Percentiles rank a stretch among this genome's conserved stretches.
These are phyloP conservation scores for Citrus glauca DNA, from an alignment of 345 rosid genomes.

Conservation along the genomic window DNA sequence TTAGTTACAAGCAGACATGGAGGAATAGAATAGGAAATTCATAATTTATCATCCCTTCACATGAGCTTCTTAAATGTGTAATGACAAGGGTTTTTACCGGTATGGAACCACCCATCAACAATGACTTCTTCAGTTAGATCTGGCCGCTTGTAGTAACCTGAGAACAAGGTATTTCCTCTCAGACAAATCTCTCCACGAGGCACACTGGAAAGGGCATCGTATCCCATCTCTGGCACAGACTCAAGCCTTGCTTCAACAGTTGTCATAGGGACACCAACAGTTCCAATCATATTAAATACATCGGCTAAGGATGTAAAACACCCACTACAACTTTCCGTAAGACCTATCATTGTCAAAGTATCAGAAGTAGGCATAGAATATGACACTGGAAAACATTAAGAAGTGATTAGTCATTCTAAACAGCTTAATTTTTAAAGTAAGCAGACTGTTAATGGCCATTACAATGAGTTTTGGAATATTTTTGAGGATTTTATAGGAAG, in stretches of 20 bases:
- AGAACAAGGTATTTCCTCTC: conserved; percentile 74
- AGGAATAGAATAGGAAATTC: not conserved
- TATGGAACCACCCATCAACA: conserved; percentile 92
- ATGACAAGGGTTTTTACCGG: conserved; percentile 43
- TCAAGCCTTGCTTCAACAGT: conserved; percentile 90
- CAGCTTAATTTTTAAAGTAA: not conserved
- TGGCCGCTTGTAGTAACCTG: conserved; percentile 88
- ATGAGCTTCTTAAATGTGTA: not conserved
- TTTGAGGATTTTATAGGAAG: not conserved
- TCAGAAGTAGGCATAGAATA: not conserved
- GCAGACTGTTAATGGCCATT: not conserved
- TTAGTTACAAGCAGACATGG: not conserved
- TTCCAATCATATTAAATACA: conserved; percentile 80
- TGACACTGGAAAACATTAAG: not conserved
- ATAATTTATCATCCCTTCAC: not conserved
- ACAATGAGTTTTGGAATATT: not conserved
- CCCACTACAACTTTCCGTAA: conserved; percentile 92
- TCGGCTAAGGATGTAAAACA: conserved; percentile 75
- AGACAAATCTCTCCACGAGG: conserved; percentile 91
- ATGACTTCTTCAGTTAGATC: conserved; percentile 82
- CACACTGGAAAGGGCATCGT: conserved; percentile 63
- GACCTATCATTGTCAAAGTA: conserved; percentile 43
- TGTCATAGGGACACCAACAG: conserved; percentile 89
- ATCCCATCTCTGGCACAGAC: conserved; percentile 92
- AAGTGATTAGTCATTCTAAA: not conserved